These are phyloP conservation scores for Fraxinus angustifolia DNA, from an alignment of 305 asterid species.

Conservation along the genomic window DNA sequence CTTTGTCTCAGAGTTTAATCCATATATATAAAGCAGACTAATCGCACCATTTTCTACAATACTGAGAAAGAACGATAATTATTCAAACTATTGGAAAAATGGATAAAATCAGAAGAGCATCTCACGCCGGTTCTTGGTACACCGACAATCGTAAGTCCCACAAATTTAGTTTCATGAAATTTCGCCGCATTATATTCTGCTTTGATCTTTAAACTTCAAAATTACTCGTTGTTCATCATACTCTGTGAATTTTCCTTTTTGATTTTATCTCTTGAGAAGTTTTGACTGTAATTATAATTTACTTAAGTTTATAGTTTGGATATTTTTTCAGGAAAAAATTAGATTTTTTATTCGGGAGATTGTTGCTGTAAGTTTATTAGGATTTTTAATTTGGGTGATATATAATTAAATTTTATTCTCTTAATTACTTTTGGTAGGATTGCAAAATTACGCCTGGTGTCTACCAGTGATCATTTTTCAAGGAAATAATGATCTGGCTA, in stretches of 20 bases:
- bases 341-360: not conserved
- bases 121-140: slow-evolving; percentile 99
- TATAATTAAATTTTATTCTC: not conserved
- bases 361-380: not conserved
- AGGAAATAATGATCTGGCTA: not conserved
- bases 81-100: slow-evolving; percentile 27
- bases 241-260: not conserved
- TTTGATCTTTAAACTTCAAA: not conserved
- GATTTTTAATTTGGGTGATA: not conserved
- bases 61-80: not conserved
- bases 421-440: not conserved
- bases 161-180: not conserved
- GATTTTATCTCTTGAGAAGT: not conserved
- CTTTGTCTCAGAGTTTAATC: not conserved
- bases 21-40: not conserved
- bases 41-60: not conserved
- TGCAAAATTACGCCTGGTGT: not conserved
- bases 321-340: not conserved
- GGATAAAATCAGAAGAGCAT: slow-evolving; percentile 80
- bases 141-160: slow-evolving; percentile 71
- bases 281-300: not conserved
- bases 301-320: not conserved
- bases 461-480: not conserved
- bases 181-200: not conserved
- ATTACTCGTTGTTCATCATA: not conserved